Base-by-base conservation (phyloP, 2,329 filamentous ascomycete species). In the Ophiosphaerella korrae region DNA sequence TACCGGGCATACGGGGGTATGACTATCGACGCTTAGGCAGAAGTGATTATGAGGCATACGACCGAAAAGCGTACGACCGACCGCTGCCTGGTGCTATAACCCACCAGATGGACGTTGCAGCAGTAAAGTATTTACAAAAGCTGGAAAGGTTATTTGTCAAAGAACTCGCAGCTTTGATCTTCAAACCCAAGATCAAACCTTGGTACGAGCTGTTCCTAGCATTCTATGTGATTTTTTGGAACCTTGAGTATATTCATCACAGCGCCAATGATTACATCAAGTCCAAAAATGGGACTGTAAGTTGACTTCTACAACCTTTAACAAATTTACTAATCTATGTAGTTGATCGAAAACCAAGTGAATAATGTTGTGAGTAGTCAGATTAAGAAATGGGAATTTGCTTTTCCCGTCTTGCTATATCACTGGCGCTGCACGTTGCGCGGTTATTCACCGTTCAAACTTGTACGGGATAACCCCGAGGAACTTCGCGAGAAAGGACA, bases 171-270 rank as follows among this genome's bases (percentile, higher is more conserved):
- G 48, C 58, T 12, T 48, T 58, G n/a, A 68, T 73, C 18, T 72
- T 71, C 57, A 64, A 64, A 26, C 57, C 64, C 3, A 65, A 61
- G 26, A 67, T 70, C 52, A 73, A 73, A 38, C 70, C 70, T 2
- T 74, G 70, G 70, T 73, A 73, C 36, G 70, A 73, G 38, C 48
- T 74, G 11, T 71, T 70, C 42, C 38, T 74, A 38, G 60, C 69
- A 5, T 67, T 72, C 12, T 73, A 71, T 46, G 64, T 74, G 13
- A 57, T 73, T 9, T 63, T 71, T 38, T 72, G 62, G 62, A 73
- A 73, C 38, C 63, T 74, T 8, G 68, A 72, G 21, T 74, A 71
- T 52, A 71, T 74, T 16, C 63, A 69, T 38, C 57, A 58, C 7
- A 64, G 69, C 21, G 71, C 70, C 3, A 57, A 67, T 41, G 60